Percentiles rank a stretch among this genome's conserved stretches.
phyloP scores from a whole-genome alignment of 1,139 yeast genomes.

The Kodamaea derodonti region DNA sequence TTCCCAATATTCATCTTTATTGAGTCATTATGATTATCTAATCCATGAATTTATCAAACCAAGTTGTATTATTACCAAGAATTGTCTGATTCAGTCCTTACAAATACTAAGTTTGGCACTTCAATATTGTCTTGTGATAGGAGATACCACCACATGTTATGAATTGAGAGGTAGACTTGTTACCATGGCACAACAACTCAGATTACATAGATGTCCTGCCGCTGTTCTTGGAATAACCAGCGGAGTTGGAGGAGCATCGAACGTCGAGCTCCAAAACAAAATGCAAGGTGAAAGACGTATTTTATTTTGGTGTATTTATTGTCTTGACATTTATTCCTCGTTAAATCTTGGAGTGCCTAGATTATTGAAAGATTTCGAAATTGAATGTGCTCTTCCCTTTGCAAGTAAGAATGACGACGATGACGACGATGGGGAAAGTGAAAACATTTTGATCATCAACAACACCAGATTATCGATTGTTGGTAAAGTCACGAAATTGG shows the following conservation, averaged over 20 bases:
- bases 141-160: slow-evolving; percentile 72
- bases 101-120: slow-evolving; percentile 68
- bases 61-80: slow-evolving; percentile 47
- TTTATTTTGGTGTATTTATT: slow-evolving; percentile 79
- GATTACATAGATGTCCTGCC: slow-evolving; percentile 85
- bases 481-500: slow-evolving; percentile 62
- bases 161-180: slow-evolving; percentile 72
- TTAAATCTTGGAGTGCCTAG: slow-evolving; percentile 81
- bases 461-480: slow-evolving; percentile 57
- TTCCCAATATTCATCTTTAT: slow-evolving; percentile 18
- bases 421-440: slow-evolving; percentile 42
- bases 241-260: slow-evolving; percentile 29
- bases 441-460: slow-evolving; percentile 55
- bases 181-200: slow-evolving; percentile 81
- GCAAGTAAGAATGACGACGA: slow-evolving; percentile 47
- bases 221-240: slow-evolving; percentile 54
- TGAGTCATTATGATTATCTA: slow-evolving; percentile 48
- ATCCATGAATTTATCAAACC: slow-evolving; percentile 52
- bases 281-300: slow-evolving; percentile 83
- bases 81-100: slow-evolving; percentile 65
- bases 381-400: slow-evolving; percentile 82
- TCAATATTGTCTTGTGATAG: slow-evolving; percentile 68
- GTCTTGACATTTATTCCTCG: slow-evolving; percentile 72
- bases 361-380: slow-evolving; percentile 70
- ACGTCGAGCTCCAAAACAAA: slow-evolving; percentile 46